Evolutionary conservation across 345 rosid genomes (phyloP), one percentile per base, ranked within the genome.

Genomic region (Alliaria petiolata): DNA sequence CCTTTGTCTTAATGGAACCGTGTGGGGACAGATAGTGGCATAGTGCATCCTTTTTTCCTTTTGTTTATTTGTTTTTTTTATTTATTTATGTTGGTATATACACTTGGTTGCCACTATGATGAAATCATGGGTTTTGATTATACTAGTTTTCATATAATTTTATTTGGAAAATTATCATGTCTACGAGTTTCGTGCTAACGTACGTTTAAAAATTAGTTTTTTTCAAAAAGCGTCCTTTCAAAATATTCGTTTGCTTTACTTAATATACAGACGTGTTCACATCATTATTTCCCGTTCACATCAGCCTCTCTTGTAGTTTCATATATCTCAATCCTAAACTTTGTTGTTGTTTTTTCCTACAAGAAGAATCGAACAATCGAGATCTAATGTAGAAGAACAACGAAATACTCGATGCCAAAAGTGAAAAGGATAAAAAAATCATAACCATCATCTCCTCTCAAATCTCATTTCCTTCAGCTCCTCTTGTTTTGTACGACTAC

Each of bases 1-100:
- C 46, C n/a, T 56, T 69, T 69, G 71, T 55, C 65, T 55, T 49
- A 55, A 64, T 70, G 71, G 76, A 76, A 64, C 67, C 80, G 80
- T 40, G 80, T 76, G 76, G 80, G 76, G 80, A 68, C 76, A 51
- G 15, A 19, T 64, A 70, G 80, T 76, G 79, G 2, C 65, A n/a
- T n/a, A n/a, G n/a, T n/a, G n/a, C n/a, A n/a, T n/a, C 8, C 62
- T 35, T 7, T 15, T 58, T 47, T 68, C 43, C 40, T 53, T 44
- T 61, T 44, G 10, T 62, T 62, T 62, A 68, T 43, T 28, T 26
- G 7, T n/a, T 45, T 45, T 26, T 3, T 33, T 57, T 17, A 17
- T 42, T 25, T 73, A 11, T 64, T 22, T 56, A 1, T 69, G 25
- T 57, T 76, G 80, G 67, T 56, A 63, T 47, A 63, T 57, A 70